phyloP scores from a whole-genome alignment of 495 filamentous ascomycete genomes.

The Paragyromitra xinjiangensis region DNA sequence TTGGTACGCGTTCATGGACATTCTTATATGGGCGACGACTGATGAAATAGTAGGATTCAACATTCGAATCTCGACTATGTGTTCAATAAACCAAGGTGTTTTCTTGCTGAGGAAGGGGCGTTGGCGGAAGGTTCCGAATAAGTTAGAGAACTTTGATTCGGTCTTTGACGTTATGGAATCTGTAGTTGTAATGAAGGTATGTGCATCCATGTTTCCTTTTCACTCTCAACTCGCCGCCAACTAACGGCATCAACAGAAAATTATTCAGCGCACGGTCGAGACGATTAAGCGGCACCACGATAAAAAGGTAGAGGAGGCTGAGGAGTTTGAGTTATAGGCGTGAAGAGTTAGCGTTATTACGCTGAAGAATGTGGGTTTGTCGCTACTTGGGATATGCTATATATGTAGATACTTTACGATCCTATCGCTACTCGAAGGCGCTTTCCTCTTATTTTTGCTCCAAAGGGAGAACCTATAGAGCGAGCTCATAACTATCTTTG shows the following conservation, averaged over 20 bases:
- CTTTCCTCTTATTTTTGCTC: too few species aligned
- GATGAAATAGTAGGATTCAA: slow-evolving; percentile 20
- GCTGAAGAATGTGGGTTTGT: too few species aligned
- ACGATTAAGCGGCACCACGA: neutral
- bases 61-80: slow-evolving; percentile 32
- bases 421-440: too few species aligned
- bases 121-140: slow-evolving; percentile 24
- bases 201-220: neutral
- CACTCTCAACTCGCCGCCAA: neutral
- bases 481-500: too few species aligned
- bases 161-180: slow-evolving; percentile 31
- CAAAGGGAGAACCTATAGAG: too few species aligned
- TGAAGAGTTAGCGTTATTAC: too few species aligned
- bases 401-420: too few species aligned
- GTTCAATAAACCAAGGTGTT: neutral
- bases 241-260: neutral
- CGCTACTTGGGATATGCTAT: too few species aligned
- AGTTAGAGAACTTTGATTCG: slow-evolving; percentile 16
- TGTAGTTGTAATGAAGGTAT: slow-evolving; percentile 31
- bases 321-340: slow-evolving; percentile 1
- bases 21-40: neutral
- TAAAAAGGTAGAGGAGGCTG: neutral
- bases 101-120: slow-evolving; percentile 2
- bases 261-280: neutral
- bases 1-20: slow-evolving; percentile 2